Percentiles rank a stretch among this genome's conserved stretches.
phyloP scores from a whole-genome alignment of 2,329 filamentous ascomycete species.

The Xylaria sp. region DNA sequence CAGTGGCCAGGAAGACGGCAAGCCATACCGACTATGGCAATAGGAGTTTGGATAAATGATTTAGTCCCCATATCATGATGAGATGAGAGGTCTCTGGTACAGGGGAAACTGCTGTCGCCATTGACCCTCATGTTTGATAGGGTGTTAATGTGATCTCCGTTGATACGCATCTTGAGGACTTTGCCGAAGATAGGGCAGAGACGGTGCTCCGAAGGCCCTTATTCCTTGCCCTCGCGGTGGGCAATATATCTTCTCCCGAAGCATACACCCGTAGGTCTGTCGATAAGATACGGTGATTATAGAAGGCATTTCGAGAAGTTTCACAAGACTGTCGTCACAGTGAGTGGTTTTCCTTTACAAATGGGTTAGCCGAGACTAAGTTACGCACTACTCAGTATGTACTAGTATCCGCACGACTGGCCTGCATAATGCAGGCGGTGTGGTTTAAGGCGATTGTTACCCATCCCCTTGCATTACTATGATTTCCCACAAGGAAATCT shows the following conservation, averaged over 20 bases:
- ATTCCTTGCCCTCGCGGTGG: not conserved
- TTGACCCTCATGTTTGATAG: not conserved
- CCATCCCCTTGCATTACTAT: not conserved
- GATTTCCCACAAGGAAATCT: not conserved
- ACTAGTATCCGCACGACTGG: not conserved
- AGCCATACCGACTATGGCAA: constrained; percentile 28
- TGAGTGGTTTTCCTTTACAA: not conserved
- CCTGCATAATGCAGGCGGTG: constrained; percentile 4
- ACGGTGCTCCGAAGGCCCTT: not conserved
- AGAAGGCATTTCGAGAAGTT: not conserved
- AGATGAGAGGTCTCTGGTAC: not conserved
- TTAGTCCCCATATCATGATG: not conserved
- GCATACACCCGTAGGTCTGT: not conserved
- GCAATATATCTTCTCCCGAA: not conserved
- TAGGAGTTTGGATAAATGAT: constrained; percentile 5
- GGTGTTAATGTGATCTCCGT: not conserved
- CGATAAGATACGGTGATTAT: not conserved
- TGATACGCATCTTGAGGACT: not conserved
- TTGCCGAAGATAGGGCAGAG: not conserved
- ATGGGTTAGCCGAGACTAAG: not conserved
- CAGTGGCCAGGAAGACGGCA: constrained; percentile 21
- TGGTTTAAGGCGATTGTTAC: not conserved
- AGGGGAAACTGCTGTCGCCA: not conserved
- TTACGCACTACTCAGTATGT: not conserved
- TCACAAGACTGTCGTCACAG: not conserved